Base-by-base conservation (phyloP, 169 alveolate genomes). In the Blepharisma undulans region DNA sequence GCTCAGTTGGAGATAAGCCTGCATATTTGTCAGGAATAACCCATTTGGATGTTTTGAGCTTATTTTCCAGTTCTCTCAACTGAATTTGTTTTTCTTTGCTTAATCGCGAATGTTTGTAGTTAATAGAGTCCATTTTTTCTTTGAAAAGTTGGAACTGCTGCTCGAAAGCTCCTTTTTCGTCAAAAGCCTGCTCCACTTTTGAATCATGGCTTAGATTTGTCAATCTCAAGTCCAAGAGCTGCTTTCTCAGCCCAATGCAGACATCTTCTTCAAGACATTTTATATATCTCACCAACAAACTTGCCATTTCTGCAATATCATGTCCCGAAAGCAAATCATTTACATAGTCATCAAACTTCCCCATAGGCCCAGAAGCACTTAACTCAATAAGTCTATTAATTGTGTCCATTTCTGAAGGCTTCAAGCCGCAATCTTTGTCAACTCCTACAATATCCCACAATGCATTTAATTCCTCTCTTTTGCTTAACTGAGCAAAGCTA, bases 341-440 rank as follows among this genome's bases (percentile, higher is more conserved):
- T 27, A 78, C 34, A 78, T 29, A 78, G 29, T 25, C 34, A 21
- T 78, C 86, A 21, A 78, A 78, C 12, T 78, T 78, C 10, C 34
- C 60, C 25, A 34, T 27, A 2, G 29, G 61, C 10, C 33, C 80
- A 27, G 29, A 27, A 29, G 34, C 25, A 32, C 86, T 27, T 12
- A 25, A 29, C 8, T 78, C 86, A 25, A 78, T 25, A 21, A 78
- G 29, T 14, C 30, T 1, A 78, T 78, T 78, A 78, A 78, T 32
- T 25, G 60, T 78, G 29, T 78, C 61, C 66, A 78, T 78, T 78
- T 78, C 86, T 32, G 86, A 78, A 78, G 86, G 86, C 60, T 78
- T 78, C 29, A 25, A 12, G 16, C 29, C 60, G 10, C 34, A 78
- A 27, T 29, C 25, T 29, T 22, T 32, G 10, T 78, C 86, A 78